A percentile compares a stretch with the other conserved stretches of the same genome.
phyloP scores from a whole-genome alignment of 148 eudicot species.

The Silene uniflora region DNA sequence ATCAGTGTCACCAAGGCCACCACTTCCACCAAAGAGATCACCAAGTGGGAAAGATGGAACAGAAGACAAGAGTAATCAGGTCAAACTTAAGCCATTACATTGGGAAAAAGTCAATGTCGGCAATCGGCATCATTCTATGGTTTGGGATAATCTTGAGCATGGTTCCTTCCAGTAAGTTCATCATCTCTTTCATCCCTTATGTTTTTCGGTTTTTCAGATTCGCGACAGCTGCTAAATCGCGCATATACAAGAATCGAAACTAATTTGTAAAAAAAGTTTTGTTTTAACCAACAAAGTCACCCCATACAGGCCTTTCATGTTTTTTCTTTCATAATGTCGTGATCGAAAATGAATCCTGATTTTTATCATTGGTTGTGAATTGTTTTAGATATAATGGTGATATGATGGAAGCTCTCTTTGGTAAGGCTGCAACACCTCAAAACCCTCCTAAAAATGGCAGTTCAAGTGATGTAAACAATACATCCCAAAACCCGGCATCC shows the following conservation, averaged over 20 bases:
- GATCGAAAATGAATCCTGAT: background rate
- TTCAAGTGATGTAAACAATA: conserved; percentile 17
- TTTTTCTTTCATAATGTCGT: background rate
- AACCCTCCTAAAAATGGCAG: conserved; percentile 35
- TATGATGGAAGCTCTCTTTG: conserved; percentile 92
- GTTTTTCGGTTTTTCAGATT: background rate
- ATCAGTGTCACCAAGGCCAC: conserved; percentile 26
- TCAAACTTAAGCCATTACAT: conserved; percentile 80
- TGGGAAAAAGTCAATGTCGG: conserved; percentile 89
- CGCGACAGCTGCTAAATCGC: background rate
- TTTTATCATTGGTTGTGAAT: conserved; percentile 11
- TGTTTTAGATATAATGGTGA: conserved; percentile 82
- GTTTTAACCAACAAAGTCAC: background rate
- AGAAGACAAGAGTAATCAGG: conserved; percentile 47
- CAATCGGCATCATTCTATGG: conserved; percentile 77
- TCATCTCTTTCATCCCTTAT: background rate
- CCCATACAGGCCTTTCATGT: background rate
- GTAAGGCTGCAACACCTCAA: conserved; percentile 49
- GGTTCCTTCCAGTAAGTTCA: conserved; percentile 79
- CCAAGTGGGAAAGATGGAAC: conserved; percentile 23
- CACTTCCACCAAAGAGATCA: conserved; percentile 31
- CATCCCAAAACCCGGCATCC: conserved; percentile 34
- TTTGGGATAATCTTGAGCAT: conserved; percentile 63
- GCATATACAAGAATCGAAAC: no score
- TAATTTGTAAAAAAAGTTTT: no score